Evolutionary conservation across 2,329 filamentous ascomycete species (phyloP), one percentile per base, ranked within the genome.

Genomic region (Verticillium nonalfalfae): DNA sequence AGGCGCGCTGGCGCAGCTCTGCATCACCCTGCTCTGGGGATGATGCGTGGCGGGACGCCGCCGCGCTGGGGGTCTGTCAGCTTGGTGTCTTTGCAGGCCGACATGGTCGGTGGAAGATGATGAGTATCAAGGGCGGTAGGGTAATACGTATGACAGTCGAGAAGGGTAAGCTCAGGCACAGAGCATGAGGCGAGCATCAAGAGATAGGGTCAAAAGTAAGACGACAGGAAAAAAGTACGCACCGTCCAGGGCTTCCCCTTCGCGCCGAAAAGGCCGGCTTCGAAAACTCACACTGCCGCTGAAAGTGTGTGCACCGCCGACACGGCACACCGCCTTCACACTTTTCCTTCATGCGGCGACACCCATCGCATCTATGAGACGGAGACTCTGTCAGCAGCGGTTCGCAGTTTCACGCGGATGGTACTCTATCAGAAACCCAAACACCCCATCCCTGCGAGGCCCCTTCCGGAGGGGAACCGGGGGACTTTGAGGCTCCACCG

Each of bases 281-380:
- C 45, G 74, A 75, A 65, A 83, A 83, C 62, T 79, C 74, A 69
- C 81, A 84, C 66, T 78, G 76, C 54, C 81, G 77, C 62, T 77
- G 77, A 65, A 83, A 78, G 62, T 79, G 79, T 61, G 78, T 73
- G 67, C 81, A 84, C 60, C 82, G 73, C 56, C 79, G 78, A 67
- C 81, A 84, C 1, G 82, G 82, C 18, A 81, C 74, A 58, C 81
- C 82, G 56, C 81, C 82, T 66, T 84, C 81, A 66, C 81, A 84
- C 71, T 83, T 83, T 69, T 84, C 81, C 67, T 84, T 84, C 61
- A 81, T 76, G 64, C 80, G 76, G 62, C 81, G 80, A 69, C 81
- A 84, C 59, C 78, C 79, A 67, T 83, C 80, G 67, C 81, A 84
- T 62, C 81, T 84, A 72, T 71, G 62, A 60, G 10, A 11, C 35